Percentiles rank a stretch among this genome's conserved stretches.
These are phyloP conservation scores for Tolypocladium sp. DNA, from an alignment of 2,329 filamentous ascomycete species.

Conservation along the genomic window DNA sequence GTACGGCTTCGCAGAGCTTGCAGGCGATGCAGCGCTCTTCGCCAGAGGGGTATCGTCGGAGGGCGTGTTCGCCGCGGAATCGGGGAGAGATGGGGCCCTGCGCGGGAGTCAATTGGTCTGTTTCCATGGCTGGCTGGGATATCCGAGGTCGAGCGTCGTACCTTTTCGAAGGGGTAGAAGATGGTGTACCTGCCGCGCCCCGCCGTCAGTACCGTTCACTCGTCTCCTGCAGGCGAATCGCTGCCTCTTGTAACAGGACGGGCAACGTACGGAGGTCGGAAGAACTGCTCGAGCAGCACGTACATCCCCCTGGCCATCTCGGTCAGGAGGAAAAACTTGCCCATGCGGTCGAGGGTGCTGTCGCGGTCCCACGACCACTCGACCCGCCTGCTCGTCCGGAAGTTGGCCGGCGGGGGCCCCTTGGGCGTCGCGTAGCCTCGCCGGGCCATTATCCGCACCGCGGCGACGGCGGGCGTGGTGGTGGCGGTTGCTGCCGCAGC, in stretches of 20 bases:
- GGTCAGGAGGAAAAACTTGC: conserved; percentile 89
- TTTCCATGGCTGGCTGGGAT: conserved; percentile 1
- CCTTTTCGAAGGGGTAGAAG: conserved; percentile 97
- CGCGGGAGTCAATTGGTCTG: conserved; percentile 9
- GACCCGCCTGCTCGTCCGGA: conserved; percentile 65
- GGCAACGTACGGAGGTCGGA: conserved; percentile 81
- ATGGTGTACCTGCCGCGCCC: conserved; percentile 74
- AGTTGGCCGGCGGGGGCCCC: conserved; percentile 70
- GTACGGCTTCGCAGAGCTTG: conserved; percentile 92
- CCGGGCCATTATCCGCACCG: conserved; percentile 10
- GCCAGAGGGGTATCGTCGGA: conserved; percentile 91
- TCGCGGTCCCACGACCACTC: conserved; percentile 77
- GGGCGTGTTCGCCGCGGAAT: conserved; percentile 95
- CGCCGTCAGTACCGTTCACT: not conserved
- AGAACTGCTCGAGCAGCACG: conserved; percentile 93
- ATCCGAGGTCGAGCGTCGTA: conserved; percentile 18
- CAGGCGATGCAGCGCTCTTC: conserved; percentile 99
- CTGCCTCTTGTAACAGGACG: not conserved
- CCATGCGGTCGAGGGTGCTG: conserved; percentile 69
- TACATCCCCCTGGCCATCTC: conserved; percentile 99
- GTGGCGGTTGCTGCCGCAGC: conserved; percentile 1
- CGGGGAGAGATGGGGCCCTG: conserved; percentile 90
- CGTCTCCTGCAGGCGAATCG: no score
- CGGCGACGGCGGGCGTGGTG: conserved; percentile 11
- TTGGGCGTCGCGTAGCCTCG: conserved; percentile 57